Evolutionary conservation across 2,329 filamentous ascomycete genomes (phyloP).

Genomic region (Pseudocercospora crystallina): DNA sequence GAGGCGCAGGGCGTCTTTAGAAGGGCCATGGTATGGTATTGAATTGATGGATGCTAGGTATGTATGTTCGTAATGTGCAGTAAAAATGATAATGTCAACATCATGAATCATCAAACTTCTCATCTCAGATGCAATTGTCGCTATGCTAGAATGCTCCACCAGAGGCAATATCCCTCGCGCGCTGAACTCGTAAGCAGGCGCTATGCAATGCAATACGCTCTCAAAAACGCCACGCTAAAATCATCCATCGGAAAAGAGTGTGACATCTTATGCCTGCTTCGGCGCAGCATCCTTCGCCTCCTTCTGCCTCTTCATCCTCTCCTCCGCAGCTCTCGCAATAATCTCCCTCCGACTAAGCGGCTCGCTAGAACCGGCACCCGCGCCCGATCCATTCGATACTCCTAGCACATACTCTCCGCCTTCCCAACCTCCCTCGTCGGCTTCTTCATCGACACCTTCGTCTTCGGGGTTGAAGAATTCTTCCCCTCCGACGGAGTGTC

Average conservation of each 20-base stretch:
- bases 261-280: slow-evolving; percentile 7
- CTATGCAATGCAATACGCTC: too few relatives aligned
- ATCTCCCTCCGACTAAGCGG: slow-evolving; percentile 70
- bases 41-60: too few relatives aligned
- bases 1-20: too few relatives aligned
- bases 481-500: slow-evolving; percentile 59
- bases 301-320: slow-evolving; percentile 57
- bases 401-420: slow-evolving; percentile 71
- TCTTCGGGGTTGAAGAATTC: slow-evolving; percentile 58
- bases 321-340: slow-evolving; percentile 71
- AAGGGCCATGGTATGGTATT: too few relatives aligned
- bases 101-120: too few relatives aligned
- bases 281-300: slow-evolving; percentile 37
- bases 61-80: too few relatives aligned
- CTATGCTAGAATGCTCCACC: too few relatives aligned
- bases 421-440: slow-evolving; percentile 71
- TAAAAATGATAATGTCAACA: too few relatives aligned
- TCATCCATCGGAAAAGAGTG: neutral
- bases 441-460: slow-evolving; percentile 47
- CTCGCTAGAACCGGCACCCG: slow-evolving; percentile 29
- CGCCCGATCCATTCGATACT: slow-evolving; percentile 18
- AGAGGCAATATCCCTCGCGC: too few relatives aligned
- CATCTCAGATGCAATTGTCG: too few relatives aligned
- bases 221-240: neutral
- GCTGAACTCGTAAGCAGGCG: too few relatives aligned